phyloP scores from a whole-genome alignment of 352 stramenopile genomes.

The Phytopythium sindhum region DNA sequence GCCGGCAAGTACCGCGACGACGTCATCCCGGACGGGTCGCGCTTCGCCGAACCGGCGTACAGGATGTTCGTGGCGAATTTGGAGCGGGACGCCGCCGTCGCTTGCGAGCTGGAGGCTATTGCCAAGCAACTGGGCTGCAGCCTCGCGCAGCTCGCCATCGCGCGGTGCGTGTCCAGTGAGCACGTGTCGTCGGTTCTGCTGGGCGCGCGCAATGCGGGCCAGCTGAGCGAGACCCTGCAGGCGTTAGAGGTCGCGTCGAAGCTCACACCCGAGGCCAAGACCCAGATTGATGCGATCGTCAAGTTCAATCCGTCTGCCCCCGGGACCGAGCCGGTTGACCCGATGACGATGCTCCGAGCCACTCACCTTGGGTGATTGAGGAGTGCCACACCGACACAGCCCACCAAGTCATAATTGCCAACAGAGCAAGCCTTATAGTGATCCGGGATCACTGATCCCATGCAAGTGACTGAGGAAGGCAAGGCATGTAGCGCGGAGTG shows the following conservation, averaged over 20 bases:
- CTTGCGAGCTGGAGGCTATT: slow-evolving; percentile 19
- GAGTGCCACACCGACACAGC: too few relatives aligned
- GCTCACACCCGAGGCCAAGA: slow-evolving; percentile 46
- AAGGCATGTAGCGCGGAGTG: too few relatives aligned
- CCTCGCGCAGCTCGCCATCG: slow-evolving; percentile 40
- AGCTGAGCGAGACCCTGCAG: slow-evolving; percentile 59
- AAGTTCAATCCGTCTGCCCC: slow-evolving; percentile 6
- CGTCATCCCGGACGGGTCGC: slow-evolving; percentile 22
- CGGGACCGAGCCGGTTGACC: background rate
- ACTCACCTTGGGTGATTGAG: background rate
- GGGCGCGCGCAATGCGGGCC: slow-evolving; percentile 28
- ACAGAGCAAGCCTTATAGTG: too few relatives aligned
- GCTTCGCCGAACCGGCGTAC: slow-evolving; percentile 18
- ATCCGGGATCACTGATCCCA: too few relatives aligned
- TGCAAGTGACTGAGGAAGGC: too few relatives aligned
- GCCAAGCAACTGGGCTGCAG: slow-evolving; percentile 31
- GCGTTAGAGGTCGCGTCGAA: slow-evolving; percentile 30
- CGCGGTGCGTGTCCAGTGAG: slow-evolving; percentile 42
- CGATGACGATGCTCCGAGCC: background rate
- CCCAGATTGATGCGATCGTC: slow-evolving; percentile 37
- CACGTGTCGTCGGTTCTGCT: slow-evolving; percentile 48
- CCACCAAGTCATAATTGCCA: too few relatives aligned
- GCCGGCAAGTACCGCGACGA: slow-evolving; percentile 53
- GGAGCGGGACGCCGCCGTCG: slow-evolving; percentile 17
- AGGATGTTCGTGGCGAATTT: slow-evolving; percentile 16